phyloP scores from a whole-genome alignment of 2,329 filamentous ascomycete genomes.

The Epichloe scottii region DNA sequence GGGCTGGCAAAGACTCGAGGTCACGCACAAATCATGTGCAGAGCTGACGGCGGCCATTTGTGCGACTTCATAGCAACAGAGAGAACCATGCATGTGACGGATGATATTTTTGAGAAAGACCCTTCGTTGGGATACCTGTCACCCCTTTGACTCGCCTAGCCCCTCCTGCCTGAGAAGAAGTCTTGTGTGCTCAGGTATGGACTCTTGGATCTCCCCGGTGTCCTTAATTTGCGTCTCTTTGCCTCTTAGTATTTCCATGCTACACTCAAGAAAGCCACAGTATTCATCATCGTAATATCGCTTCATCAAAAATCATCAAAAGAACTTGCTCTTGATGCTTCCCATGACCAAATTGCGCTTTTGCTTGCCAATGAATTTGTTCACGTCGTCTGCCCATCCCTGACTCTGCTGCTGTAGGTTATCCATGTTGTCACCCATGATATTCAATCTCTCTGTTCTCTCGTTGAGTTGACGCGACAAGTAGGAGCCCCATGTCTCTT shows the following conservation, averaged over 20 bases:
- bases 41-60: constrained; percentile 12
- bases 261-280: neutral
- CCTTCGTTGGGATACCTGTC: constrained; percentile 8
- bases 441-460: constrained; percentile 71
- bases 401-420: constrained; percentile 67
- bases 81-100: constrained; percentile 7
- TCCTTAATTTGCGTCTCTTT: no score
- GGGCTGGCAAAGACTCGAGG: neutral
- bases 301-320: constrained; percentile 10
- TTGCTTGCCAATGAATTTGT: constrained; percentile 75
- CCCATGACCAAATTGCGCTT: constrained; percentile 76
- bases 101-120: constrained; percentile 7
- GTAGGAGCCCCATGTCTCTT: constrained; percentile 65
- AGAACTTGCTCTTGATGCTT: constrained; percentile 48
- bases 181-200: neutral
- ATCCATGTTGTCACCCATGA: constrained; percentile 78
- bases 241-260: neutral
- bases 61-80: constrained; percentile 6
- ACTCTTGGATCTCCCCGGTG: no score
- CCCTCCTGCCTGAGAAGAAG: no score
- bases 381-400: constrained; percentile 77
- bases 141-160: neutral
- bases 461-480: constrained; percentile 81
- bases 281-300: neutral
- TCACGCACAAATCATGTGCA: constrained; percentile 8